These are phyloP conservation scores for Lactifluus subvellereus DNA, from an alignment of 768 basidiomycete genomes.

Conservation along the genomic window DNA sequence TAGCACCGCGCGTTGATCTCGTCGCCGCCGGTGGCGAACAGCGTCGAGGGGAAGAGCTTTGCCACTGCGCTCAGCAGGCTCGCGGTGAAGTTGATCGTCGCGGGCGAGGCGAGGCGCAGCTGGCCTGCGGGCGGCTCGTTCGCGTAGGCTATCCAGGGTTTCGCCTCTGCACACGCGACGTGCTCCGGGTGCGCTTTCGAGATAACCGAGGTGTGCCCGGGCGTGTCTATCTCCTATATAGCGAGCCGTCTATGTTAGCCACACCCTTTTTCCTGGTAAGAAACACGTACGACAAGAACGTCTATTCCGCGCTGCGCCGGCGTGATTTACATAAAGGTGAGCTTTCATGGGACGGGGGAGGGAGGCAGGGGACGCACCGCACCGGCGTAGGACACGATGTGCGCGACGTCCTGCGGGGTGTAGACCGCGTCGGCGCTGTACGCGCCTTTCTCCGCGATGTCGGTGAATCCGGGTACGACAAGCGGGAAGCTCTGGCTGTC, in stretches of 20 bases:
- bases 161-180: slow-evolving; percentile 55
- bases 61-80: slow-evolving; percentile 50
- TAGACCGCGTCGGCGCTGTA: slow-evolving; percentile 36
- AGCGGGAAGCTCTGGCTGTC: slow-evolving; percentile 51
- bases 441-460: slow-evolving; percentile 41
- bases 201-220: slow-evolving; percentile 73
- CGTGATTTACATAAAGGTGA: neutral
- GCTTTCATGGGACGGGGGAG: no score
- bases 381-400: slow-evolving; percentile 41
- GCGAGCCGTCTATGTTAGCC: neutral
- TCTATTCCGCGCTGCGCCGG: slow-evolving; percentile 42
- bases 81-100: slow-evolving; percentile 54
- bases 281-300: slow-evolving; percentile 35
- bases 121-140: slow-evolving; percentile 80
- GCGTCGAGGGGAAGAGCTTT: slow-evolving; percentile 44
- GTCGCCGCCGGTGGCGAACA: slow-evolving; percentile 80
- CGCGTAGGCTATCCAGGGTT: slow-evolving; percentile 58
- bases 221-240: slow-evolving; percentile 79
- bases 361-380: slow-evolving; percentile 31
- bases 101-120: slow-evolving; percentile 60
- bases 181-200: slow-evolving; percentile 62
- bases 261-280: neutral
- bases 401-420: slow-evolving; percentile 33
- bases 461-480: slow-evolving; percentile 33
- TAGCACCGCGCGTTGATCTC: slow-evolving; percentile 71